Evolutionary conservation across 2,329 filamentous ascomycete species (phyloP).

Genomic region (Stachybotrys chartarum): DNA sequence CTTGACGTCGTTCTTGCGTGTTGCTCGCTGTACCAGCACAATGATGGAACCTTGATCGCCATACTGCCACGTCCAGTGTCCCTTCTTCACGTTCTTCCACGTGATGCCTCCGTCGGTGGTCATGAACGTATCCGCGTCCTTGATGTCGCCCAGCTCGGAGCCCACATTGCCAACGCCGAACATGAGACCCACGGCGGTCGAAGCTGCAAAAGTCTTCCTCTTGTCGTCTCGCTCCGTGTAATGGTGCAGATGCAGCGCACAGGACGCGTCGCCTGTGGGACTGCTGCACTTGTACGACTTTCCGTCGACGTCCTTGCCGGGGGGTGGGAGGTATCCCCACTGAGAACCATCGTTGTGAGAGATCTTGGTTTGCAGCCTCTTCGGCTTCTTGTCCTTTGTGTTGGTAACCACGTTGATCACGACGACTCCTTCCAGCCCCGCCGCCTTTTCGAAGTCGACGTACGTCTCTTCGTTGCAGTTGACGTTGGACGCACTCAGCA

Average conservation of each 20-base stretch:
- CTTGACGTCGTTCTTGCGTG: slow-evolving; percentile 58
- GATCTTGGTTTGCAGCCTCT: slow-evolving; percentile 83
- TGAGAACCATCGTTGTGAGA: slow-evolving; percentile 93
- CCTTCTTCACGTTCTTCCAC: slow-evolving; percentile 82
- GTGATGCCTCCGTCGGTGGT: slow-evolving; percentile 83
- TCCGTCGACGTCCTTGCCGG: slow-evolving; percentile 60
- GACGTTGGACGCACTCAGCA: slow-evolving; percentile 72
- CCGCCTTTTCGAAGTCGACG: slow-evolving; percentile 95
- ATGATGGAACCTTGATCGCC: slow-evolving; percentile 93
- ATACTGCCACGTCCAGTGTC: slow-evolving; percentile 86
- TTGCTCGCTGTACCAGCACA: slow-evolving; percentile 70
- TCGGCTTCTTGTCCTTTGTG: slow-evolving; percentile 66
- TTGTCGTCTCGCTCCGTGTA: slow-evolving; percentile 86
- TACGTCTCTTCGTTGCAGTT: slow-evolving; percentile 72
- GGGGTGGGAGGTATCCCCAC: slow-evolving; percentile 74
- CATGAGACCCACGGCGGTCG: slow-evolving; percentile 83
- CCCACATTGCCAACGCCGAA: slow-evolving; percentile 91
- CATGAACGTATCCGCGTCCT: slow-evolving; percentile 83
- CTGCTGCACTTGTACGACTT: slow-evolving; percentile 64
- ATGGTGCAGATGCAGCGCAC: slow-evolving; percentile 86
- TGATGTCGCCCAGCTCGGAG: slow-evolving; percentile 52
- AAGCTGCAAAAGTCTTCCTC: slow-evolving; percentile 79
- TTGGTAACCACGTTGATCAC: slow-evolving; percentile 84
- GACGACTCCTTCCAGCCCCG: slow-evolving; percentile 82
- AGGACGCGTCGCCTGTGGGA: slow-evolving; percentile 53